These are phyloP conservation scores for Babesia ovata DNA, from an alignment of 169 alveolate species.

Conservation along the genomic window DNA sequence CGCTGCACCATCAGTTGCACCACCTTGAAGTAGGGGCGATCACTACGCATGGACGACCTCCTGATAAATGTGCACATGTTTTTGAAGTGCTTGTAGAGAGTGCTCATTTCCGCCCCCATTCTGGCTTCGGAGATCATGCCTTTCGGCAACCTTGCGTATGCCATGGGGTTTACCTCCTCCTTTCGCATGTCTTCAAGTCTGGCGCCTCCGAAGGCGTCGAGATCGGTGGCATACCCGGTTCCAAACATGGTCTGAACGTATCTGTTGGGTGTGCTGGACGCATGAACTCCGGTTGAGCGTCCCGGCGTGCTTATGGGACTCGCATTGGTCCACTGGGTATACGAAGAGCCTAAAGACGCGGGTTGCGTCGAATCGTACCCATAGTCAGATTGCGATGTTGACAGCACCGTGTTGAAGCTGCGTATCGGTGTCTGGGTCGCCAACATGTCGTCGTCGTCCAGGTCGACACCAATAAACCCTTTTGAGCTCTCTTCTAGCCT, in stretches of 20 bases:
- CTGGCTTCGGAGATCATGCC: constrained; percentile 24
- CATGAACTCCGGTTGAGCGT: neutral
- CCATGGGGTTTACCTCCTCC: constrained; percentile 56
- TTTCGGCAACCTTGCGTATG: constrained; percentile 35
- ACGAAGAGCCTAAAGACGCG: neutral
- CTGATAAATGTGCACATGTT: constrained; percentile 56
- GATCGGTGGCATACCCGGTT: constrained; percentile 7
- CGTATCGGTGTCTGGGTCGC: constrained; percentile 65
- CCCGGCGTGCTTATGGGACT: constrained; percentile 19
- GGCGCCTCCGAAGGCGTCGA: constrained; percentile 37
- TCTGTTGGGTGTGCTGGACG: constrained; percentile 10
- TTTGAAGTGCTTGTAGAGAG: constrained; percentile 56
- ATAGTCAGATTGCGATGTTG: constrained; percentile 8
- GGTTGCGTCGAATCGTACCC: neutral
- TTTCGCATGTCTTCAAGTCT: constrained; percentile 39
- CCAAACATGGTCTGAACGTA: constrained; percentile 27
- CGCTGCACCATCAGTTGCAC: constrained; percentile 59
- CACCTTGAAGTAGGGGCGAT: constrained; percentile 55
- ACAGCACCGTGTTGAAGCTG: constrained; percentile 27
- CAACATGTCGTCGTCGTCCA: constrained; percentile 22
- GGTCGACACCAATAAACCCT: neutral
- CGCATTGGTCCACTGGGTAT: neutral
- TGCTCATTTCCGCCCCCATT: constrained; percentile 22
- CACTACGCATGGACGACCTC: constrained; percentile 61
- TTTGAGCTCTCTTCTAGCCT: constrained; percentile 1